These are phyloP conservation scores for Calcarisporium arbuscula DNA, from an alignment of 2,329 filamentous ascomycete species.

Conservation along the genomic window DNA sequence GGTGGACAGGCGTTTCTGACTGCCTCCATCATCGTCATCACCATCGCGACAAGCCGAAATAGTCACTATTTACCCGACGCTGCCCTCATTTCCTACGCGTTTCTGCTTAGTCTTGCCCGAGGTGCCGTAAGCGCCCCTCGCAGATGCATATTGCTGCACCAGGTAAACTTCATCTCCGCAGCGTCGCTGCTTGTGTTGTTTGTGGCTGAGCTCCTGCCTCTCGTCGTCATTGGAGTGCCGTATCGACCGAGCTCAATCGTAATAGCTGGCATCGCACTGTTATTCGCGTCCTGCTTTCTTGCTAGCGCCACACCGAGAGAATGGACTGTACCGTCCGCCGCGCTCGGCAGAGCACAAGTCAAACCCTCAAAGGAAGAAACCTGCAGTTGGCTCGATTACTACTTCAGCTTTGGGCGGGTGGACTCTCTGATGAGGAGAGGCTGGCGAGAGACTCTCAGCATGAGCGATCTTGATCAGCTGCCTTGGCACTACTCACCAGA, in stretches of 20 bases:
- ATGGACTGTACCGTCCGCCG: background rate
- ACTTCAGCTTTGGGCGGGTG: constrained; percentile 35
- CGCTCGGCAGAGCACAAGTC: background rate
- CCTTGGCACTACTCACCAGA: constrained; percentile 14
- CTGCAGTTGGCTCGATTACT: constrained; percentile 37
- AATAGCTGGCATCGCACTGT: background rate
- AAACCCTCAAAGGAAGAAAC: constrained; percentile 36
- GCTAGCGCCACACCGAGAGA: background rate
- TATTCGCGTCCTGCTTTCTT: background rate
- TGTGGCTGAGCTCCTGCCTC: background rate
- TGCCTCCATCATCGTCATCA: too few species aligned
- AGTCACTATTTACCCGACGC: too few species aligned
- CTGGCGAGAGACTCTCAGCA: constrained; percentile 27
- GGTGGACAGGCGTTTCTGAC: too few species aligned
- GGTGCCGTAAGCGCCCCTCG: background rate
- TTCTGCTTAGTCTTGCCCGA: background rate
- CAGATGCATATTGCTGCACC: background rate
- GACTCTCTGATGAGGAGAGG: constrained; percentile 34
- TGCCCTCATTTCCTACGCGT: too few species aligned
- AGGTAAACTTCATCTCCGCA: background rate
- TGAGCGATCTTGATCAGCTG: background rate
- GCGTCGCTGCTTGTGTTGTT: background rate
- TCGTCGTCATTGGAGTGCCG: background rate
- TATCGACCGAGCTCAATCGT: background rate
- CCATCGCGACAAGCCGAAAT: too few species aligned